Evolutionary conservation across 371 early-diverging fungal species (phyloP), one percentile per base, ranked within the genome.

Genomic region (Lichtheimia ornata): DNA sequence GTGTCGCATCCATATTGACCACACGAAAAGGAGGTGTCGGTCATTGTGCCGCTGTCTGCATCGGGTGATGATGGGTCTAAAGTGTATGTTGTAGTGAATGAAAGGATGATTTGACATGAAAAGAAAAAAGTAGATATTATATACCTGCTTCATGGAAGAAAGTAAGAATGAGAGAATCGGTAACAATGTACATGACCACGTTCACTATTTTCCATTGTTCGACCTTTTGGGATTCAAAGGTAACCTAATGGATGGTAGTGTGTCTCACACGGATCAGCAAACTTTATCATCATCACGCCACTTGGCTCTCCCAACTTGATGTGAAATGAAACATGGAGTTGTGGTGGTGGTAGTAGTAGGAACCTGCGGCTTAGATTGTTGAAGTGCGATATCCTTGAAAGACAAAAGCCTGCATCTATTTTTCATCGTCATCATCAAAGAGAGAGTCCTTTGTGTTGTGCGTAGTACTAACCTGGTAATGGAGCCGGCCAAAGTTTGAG

Each of bases 101-200:
- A 35, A n/a, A 18, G 30, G 41, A 35, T 35, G 1, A 35, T 6
- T 28, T 28, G 35, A 9, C 35, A 35, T 56, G 56, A 11, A 9
- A 40, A 20, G n/a, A n/a, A n/a, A n/a, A 5, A 27, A 27, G 27
- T 14, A 50, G n/a, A 4, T n/a, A 45, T 13, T 5, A 15, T 30
- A 14, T 72, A 74, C 70, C 69, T 55, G 56, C 53, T 22, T 71
- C 72, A 55, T 86, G 84, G 62, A 84, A 86, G 59, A 82, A 84
- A 2, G 77, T 77, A 4, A 86, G 72, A 7, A 84, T 73, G 17
- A 81, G 69, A 17, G 79, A 68, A 51, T 86, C 71, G 25, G 83
- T 79, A 41, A 79, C 83, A 56, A 81, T 76, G 43, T 84, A 81
- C 69, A 84, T 74, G 20, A 82, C 84, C 2, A 84, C 63, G 57